phyloP scores from a whole-genome alignment of 2,329 filamentous ascomycete genomes.

The Aspergillus vadensis region DNA sequence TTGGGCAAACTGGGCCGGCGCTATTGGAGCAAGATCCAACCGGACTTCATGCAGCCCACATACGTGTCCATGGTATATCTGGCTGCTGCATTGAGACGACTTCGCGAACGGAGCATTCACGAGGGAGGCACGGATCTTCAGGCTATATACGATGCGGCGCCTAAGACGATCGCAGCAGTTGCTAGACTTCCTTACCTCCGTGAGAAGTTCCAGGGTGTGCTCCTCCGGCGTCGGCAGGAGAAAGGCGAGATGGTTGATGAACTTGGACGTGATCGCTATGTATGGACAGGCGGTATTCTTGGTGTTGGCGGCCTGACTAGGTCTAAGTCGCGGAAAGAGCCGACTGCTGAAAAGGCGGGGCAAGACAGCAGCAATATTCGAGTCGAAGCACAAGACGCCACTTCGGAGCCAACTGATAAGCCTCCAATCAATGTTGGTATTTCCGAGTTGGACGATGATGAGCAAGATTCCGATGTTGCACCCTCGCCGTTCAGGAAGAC shows the following conservation, averaged over 20 bases:
- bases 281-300: conserved; percentile 40
- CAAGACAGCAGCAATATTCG: background rate
- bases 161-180: conserved; percentile 40
- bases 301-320: conserved; percentile 30
- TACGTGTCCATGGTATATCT: conserved; percentile 49
- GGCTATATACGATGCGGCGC: conserved; percentile 33
- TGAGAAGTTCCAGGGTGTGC: conserved; percentile 44
- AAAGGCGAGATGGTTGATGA: conserved; percentile 22
- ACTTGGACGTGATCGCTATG: conserved; percentile 23
- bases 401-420: background rate
- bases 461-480: conserved; percentile 2
- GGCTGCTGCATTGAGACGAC: conserved; percentile 41
- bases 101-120: conserved; percentile 38
- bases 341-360: conserved; percentile 1
- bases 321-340: conserved; percentile 6
- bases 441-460: background rate
- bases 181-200: conserved; percentile 42
- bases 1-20: conserved; percentile 35
- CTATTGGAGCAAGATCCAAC: conserved; percentile 41
- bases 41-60: conserved; percentile 46
- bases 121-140: conserved; percentile 35
- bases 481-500: conserved; percentile 11
- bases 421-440: background rate
- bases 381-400: background rate
- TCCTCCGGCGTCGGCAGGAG: conserved; percentile 39